phyloP scores from a whole-genome alignment of 2,329 filamentous ascomycete genomes.

The Phaeoacremonium minimum region DNA sequence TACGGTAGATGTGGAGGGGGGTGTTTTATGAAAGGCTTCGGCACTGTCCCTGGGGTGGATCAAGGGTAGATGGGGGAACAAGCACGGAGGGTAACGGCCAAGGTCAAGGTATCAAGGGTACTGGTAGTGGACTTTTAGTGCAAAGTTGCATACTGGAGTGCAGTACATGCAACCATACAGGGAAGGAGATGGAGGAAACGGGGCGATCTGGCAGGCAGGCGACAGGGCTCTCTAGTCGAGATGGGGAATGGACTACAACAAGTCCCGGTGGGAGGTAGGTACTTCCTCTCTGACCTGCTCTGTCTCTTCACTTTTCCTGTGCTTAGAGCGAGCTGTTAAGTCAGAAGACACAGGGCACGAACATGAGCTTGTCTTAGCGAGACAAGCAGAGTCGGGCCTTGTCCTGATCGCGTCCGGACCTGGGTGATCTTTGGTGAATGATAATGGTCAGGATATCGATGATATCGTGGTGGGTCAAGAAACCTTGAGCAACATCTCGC shows the following conservation, averaged over 20 bases:
- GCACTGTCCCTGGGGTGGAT: conserved; percentile 43
- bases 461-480: too few relatives aligned
- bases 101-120: conserved; percentile 15
- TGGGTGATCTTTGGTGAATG: too few relatives aligned
- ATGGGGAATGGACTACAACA: conserved; percentile 14
- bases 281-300: too few relatives aligned
- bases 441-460: too few relatives aligned
- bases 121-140: conserved; percentile 18
- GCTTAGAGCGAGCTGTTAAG: too few relatives aligned
- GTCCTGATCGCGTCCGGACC: too few relatives aligned
- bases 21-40: conserved; percentile 42
- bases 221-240: conserved; percentile 16
- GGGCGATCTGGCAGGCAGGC: conserved; percentile 28
- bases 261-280: too few relatives aligned
- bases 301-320: too few relatives aligned
- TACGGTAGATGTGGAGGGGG: conserved; percentile 45
- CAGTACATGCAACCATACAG: conserved; percentile 41
- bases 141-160: conserved; percentile 28
- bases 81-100: conserved; percentile 14
- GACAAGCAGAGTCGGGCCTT: too few relatives aligned
- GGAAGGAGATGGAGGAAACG: conserved; percentile 40
- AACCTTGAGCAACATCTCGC: too few relatives aligned
- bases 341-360: too few relatives aligned
- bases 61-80: conserved; percentile 13
- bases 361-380: too few relatives aligned